Percentiles rank a stretch among this genome's conserved stretches.
Conservation (phyloP, 2,329 filamentous ascomycete genomes). For the Fusarium multiceps region DNA sequence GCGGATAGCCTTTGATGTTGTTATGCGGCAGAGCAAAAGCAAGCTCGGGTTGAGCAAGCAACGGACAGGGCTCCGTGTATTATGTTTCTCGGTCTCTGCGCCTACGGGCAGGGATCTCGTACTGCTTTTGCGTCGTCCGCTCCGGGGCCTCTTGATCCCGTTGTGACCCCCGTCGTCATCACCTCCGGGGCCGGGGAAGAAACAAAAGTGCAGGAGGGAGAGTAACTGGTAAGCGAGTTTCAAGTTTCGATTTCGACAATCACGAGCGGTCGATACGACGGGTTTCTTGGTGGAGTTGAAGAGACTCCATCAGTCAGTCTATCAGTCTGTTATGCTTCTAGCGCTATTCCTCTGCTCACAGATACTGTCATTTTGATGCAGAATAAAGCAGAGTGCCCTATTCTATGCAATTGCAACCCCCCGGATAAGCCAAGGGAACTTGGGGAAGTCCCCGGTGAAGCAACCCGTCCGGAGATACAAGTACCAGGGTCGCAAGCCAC, state of each 20-base stretch:
- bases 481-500: slow-evolving; percentile 32
- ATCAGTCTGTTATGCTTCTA: not conserved
- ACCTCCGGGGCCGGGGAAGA: slow-evolving; percentile 36
- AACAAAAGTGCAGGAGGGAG: not conserved
- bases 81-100: slow-evolving; percentile 38
- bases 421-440: slow-evolving; percentile 35
- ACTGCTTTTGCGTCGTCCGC: slow-evolving; percentile 35
- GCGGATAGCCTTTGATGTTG: slow-evolving; percentile 27
- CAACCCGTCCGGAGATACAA: slow-evolving; percentile 37
- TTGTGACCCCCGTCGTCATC: slow-evolving; percentile 39
- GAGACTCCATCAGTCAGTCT: slow-evolving; percentile 4
- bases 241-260: not conserved
- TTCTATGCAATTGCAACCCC: slow-evolving; percentile 37
- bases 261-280: slow-evolving; percentile 7
- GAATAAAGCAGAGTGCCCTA: slow-evolving; percentile 34
- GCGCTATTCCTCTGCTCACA: not conserved
- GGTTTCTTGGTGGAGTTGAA: slow-evolving; percentile 9
- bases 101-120: slow-evolving; percentile 35
- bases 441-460: slow-evolving; percentile 38
- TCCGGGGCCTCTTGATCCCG: slow-evolving; percentile 38
- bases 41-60: slow-evolving; percentile 45
- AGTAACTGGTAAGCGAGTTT: slow-evolving; percentile 8
- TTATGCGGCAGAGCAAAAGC: slow-evolving; percentile 39
- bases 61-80: slow-evolving; percentile 42
- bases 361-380: slow-evolving; percentile 16